Evolutionary conservation across 495 filamentous ascomycete genomes (phyloP).

Genomic region (Penicillium tannophilum): DNA sequence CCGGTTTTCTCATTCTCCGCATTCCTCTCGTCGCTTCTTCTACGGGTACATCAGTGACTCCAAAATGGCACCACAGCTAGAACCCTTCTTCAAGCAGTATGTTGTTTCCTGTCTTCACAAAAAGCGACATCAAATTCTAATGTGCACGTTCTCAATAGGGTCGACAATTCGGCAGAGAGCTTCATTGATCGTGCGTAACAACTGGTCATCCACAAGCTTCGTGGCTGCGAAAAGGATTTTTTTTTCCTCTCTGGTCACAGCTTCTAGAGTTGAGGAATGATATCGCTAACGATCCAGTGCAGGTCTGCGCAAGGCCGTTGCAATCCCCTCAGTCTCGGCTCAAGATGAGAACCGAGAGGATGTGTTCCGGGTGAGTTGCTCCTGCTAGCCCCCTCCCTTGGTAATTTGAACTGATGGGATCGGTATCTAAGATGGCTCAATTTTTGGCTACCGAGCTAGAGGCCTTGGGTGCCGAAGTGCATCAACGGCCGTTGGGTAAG

Average conservation of each 20-base stretch:
- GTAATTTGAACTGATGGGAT: constrained; percentile 5
- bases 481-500: constrained; percentile 81
- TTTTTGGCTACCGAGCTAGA: constrained; percentile 83
- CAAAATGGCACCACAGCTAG: constrained; percentile 83
- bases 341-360: constrained; percentile 84
- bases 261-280: not conserved
- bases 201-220: constrained; percentile 3
- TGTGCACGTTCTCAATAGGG: constrained; percentile 44
- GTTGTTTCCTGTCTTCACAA: constrained; percentile 17
- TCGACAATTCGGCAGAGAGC: constrained; percentile 73
- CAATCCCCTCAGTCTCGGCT: constrained; percentile 92
- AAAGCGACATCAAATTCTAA: constrained; percentile 3
- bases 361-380: constrained; percentile 67
- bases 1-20: constrained; percentile 19
- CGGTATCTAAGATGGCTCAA: constrained; percentile 74
- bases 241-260: not conserved
- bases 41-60: constrained; percentile 50
- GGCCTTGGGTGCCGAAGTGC: constrained; percentile 80
- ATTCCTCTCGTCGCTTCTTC: constrained; percentile 35
- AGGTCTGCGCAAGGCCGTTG: constrained; percentile 84
- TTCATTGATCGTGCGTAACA: constrained; percentile 79
- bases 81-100: constrained; percentile 80
- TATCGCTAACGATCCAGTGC: constrained; percentile 6
- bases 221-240: not conserved
- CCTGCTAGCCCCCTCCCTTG: not conserved